Conservation (phyloP, 2,329 filamentous ascomycete species). For the Alternaria viburni region DNA sequence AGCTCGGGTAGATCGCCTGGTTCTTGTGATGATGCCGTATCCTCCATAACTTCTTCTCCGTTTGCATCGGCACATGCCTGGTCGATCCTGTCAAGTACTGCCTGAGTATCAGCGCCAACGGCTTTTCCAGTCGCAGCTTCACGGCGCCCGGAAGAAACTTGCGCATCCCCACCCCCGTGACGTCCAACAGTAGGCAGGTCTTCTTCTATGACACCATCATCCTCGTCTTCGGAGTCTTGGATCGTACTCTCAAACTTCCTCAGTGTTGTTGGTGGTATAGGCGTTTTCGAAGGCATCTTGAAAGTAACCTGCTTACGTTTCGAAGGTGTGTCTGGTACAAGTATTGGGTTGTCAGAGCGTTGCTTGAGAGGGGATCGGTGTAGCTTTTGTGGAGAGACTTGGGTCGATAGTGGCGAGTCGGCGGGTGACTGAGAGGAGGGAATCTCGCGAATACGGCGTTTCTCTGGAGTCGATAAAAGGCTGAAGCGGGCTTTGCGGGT, state of each 20-base stretch:
- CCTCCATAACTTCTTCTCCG: background rate
- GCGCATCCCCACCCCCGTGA: conserved; percentile 8
- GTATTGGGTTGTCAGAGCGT: conserved; percentile 13
- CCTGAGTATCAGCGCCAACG: conserved; percentile 36
- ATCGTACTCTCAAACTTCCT: conserved; percentile 39
- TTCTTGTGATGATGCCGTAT: conserved; percentile 15
- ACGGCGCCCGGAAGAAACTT: background rate
- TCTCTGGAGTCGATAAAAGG: conserved; percentile 43
- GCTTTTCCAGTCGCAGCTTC: background rate
- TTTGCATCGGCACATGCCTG: conserved; percentile 27
- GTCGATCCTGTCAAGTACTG: conserved; percentile 34
- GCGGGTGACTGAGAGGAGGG: conserved; percentile 46
- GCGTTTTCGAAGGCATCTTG: conserved; percentile 14
- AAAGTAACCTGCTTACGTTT: conserved; percentile 42
- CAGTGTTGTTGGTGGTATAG: conserved; percentile 19
- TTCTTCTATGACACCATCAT: conserved; percentile 29
- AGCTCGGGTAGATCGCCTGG: background rate
- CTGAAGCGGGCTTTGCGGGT: conserved; percentile 29
- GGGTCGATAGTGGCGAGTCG: conserved; percentile 38
- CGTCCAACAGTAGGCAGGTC: conserved; percentile 5
- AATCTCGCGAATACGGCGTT: conserved; percentile 38
- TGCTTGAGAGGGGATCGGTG: conserved; percentile 22
- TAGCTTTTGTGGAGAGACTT: conserved; percentile 26
- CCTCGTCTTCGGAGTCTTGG: conserved; percentile 44
- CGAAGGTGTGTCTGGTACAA: conserved; percentile 32